A percentile compares a stretch with the other conserved stretches of the same genome.
Evolutionary conservation across 345 rosid genomes (phyloP).

Genomic region (Melaleuca alternifolia): DNA sequence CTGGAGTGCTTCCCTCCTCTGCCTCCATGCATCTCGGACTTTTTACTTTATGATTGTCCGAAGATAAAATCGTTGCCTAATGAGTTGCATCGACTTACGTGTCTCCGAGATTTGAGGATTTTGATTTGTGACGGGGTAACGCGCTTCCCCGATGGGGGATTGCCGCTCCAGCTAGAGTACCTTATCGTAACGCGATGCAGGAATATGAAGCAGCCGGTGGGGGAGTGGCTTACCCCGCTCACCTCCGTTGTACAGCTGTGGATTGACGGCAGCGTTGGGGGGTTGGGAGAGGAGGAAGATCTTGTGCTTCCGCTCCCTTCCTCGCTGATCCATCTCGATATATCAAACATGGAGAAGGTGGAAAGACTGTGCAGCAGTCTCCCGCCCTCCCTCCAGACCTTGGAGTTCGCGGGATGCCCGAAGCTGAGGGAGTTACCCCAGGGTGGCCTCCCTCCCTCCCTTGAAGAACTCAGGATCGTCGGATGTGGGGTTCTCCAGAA

Average conservation of each 20-base stretch:
- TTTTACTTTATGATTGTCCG: too few species aligned
- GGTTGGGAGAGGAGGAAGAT: not conserved
- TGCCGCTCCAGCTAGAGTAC: accelerated
- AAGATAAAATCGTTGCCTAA: too few species aligned
- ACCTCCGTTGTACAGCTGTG: accelerated
- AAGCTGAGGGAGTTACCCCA: too few species aligned
- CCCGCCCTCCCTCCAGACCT: accelerated
- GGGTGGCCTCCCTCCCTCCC: too few species aligned
- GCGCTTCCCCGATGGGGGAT: not conserved
- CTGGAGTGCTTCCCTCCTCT: not conserved
- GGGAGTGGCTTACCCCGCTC: not conserved
- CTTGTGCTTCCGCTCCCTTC: not conserved
- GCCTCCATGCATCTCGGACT: too few species aligned
- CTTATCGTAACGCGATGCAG: accelerated
- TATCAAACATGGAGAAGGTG: accelerated
- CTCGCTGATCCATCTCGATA: accelerated
- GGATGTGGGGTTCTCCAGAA: accelerated
- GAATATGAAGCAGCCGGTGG: not conserved
- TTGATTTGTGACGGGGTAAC: too few species aligned
- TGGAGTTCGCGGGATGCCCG: accelerated
- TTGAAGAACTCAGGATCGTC: accelerated
- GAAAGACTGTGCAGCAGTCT: not conserved
- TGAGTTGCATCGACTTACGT: too few species aligned
- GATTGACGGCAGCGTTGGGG: accelerated
- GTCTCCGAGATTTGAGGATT: too few species aligned